phyloP scores from a whole-genome alignment of 1,139 yeast species.

The Scheffersomyces quercinus region DNA sequence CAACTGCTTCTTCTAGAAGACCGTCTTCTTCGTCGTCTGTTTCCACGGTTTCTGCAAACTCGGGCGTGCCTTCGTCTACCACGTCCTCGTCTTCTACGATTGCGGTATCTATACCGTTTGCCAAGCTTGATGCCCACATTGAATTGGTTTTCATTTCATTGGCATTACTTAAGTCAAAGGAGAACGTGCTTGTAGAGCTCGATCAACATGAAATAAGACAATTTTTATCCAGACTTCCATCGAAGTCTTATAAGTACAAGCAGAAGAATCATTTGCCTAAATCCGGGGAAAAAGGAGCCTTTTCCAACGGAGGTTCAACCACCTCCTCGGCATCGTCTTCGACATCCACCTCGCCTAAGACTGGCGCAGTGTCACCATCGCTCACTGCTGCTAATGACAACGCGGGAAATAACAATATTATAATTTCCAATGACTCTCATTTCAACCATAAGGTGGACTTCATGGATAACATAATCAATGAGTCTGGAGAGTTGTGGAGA shows the following conservation, averaged over 20 bases:
- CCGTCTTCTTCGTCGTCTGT: slow-evolving; percentile 23
- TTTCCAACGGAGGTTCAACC: slow-evolving; percentile 8
- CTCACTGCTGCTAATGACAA: slow-evolving; percentile 1
- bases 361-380: slow-evolving; percentile 2
- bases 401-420: slow-evolving; percentile 7
- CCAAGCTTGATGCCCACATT: slow-evolving; percentile 72
- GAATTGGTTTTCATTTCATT: slow-evolving; percentile 76
- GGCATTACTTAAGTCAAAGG: slow-evolving; percentile 79
- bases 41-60: slow-evolving; percentile 4
- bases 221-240: slow-evolving; percentile 59
- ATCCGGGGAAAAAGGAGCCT: neutral
- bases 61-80: slow-evolving; percentile 17
- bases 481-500: slow-evolving; percentile 88
- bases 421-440: slow-evolving; percentile 39
- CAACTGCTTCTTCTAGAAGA: slow-evolving; percentile 14
- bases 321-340: slow-evolving; percentile 6
- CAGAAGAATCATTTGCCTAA: slow-evolving; percentile 22
- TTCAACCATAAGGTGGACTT: slow-evolving; percentile 48
- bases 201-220: slow-evolving; percentile 91
- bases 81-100: slow-evolving; percentile 6
- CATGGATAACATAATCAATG: slow-evolving; percentile 68
- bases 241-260: slow-evolving; percentile 43
- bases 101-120: slow-evolving; percentile 49
- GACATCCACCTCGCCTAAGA: slow-evolving; percentile 4
- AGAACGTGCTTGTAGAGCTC: slow-evolving; percentile 74